Percentiles rank a stretch among this genome's conserved stretches.
Evolutionary conservation across 2,329 filamentous ascomycete genomes (phyloP).

Genomic region (Leptodontidium sp.): DNA sequence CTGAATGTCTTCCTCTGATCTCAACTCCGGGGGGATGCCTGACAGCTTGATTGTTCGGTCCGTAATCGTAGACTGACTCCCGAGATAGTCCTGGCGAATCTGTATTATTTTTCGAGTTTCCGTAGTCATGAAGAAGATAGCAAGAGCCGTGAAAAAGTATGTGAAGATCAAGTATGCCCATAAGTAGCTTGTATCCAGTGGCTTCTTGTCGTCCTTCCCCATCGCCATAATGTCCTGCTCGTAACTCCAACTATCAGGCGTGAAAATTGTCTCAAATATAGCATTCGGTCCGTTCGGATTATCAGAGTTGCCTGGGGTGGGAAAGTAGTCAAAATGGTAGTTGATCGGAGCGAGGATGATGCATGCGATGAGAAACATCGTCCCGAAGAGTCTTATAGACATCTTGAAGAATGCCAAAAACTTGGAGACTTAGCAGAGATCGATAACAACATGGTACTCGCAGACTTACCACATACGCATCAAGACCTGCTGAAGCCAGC

Average conservation of each 20-base stretch:
- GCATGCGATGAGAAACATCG: conserved; percentile 83
- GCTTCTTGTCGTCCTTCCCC: conserved; percentile 23
- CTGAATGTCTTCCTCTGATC: conserved; percentile 84
- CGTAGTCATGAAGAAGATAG: conserved; percentile 81
- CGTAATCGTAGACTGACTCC: conserved; percentile 92
- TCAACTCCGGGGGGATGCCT: conserved; percentile 81
- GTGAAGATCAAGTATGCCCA: conserved; percentile 97
- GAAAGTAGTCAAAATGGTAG: conserved; percentile 62
- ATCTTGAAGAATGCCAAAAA: conserved; percentile 97
- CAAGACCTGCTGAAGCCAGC: conserved; percentile 86
- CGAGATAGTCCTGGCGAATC: conserved; percentile 88
- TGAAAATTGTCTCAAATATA: conserved; percentile 4
- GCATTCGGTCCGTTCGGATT: conserved; percentile 45
- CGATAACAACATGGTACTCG: not conserved
- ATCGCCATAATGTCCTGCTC: conserved; percentile 19
- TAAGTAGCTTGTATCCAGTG: conserved; percentile 61
- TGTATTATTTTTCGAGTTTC: conserved; percentile 88
- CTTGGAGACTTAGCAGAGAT: conserved; percentile 48
- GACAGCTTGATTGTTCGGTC: conserved; percentile 93
- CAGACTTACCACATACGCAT: conserved; percentile 82
- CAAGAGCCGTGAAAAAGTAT: conserved; percentile 87
- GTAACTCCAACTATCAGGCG: conserved; percentile 3
- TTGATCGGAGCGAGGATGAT: conserved; percentile 88
- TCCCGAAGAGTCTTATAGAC: conserved; percentile 81
- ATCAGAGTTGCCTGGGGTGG: conserved; percentile 30